These are phyloP conservation scores for Arctium lappa DNA, from an alignment of 129 eudicot species.

Conservation along the genomic window DNA sequence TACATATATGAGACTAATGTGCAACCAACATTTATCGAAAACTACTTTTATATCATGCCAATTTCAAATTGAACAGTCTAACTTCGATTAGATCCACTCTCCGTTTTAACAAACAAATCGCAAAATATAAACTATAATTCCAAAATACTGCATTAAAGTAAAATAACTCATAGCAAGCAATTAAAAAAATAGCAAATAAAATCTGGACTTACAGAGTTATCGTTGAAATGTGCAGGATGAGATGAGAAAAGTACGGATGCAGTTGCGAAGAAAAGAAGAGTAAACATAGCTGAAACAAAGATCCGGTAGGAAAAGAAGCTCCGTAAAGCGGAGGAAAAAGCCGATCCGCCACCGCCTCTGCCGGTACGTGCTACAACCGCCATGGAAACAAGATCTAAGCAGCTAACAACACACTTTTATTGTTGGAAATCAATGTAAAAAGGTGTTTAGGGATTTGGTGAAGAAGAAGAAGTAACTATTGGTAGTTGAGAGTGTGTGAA, in stretches of 20 bases:
- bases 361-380: conserved; percentile 68
- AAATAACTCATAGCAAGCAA: not conserved
- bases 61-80: not conserved
- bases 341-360: conserved; percentile 59
- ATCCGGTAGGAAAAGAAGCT: conserved; percentile 81
- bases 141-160: not conserved
- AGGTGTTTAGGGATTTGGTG: not conserved
- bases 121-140: not conserved
- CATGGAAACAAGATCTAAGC: conserved; percentile 33
- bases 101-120: not conserved
- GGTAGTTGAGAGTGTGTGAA: conserved; percentile 9
- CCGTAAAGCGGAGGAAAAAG: conserved; percentile 36
- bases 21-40: not conserved
- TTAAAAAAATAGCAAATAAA: not conserved
- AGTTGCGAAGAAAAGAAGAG: conserved; percentile 77
- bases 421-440: not conserved
- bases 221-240: conserved; percentile 38
- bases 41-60: not conserved
- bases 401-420: not conserved
- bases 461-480: not conserved
- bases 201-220: conserved; percentile 42
- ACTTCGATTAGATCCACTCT: not conserved
- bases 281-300: conserved; percentile 82
- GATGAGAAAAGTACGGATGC: conserved; percentile 69
- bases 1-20: not conserved